A percentile compares a stretch with the other conserved stretches of the same genome.
Evolutionary conservation across 306 rosid genomes (phyloP).

Genomic region (Calophaca sinica): DNA sequence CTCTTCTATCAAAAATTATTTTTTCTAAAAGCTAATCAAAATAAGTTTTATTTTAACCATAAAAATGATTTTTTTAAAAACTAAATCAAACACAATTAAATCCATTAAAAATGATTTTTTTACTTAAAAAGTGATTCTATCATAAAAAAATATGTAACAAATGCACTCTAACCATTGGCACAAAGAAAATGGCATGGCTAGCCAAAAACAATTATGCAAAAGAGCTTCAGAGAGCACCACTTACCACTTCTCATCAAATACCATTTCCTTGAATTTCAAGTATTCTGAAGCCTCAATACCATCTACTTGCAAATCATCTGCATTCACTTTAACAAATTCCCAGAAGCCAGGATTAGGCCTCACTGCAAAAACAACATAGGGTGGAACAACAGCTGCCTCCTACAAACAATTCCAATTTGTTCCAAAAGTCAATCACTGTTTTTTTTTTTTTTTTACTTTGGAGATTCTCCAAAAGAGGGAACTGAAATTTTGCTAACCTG

Average conservation of each 20-base stretch:
- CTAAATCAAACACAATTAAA: no score
- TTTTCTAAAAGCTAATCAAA: neutral
- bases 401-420: constrained; percentile 43
- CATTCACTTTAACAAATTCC: constrained; percentile 81
- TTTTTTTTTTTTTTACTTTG: neutral
- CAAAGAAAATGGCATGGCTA: neutral
- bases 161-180: neutral
- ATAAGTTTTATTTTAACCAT: no score
- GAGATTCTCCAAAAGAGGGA: neutral
- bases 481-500: constrained; percentile 54
- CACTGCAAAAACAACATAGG: constrained; percentile 81
- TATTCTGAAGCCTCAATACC: constrained; percentile 68
- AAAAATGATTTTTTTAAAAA: no score
- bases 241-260: constrained; percentile 53
- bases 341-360: constrained; percentile 91
- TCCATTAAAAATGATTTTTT: no score
- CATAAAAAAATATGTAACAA: no score
- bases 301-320: constrained; percentile 76
- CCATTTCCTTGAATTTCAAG: constrained; percentile 74
- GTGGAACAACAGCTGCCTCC: constrained; percentile 89
- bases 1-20: no score
- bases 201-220: constrained; percentile 25
- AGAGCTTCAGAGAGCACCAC: neutral
- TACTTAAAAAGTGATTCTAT: no score
- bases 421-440: neutral